phyloP scores from a whole-genome alignment of 768 basidiomycete genomes.

The Russula abietina region DNA sequence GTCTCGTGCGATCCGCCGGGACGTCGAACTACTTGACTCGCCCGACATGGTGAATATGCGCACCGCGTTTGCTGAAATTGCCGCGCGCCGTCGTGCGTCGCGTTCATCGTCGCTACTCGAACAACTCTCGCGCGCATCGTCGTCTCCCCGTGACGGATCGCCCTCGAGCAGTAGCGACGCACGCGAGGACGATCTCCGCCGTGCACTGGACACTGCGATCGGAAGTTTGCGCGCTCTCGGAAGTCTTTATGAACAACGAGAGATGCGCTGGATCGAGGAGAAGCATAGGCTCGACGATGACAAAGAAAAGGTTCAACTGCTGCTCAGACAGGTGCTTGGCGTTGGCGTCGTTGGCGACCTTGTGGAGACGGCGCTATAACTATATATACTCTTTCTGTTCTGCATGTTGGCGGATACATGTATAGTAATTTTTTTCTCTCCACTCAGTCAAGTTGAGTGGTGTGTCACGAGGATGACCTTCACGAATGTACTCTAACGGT shows the following conservation, averaged over 20 bases:
- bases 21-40: conserved; percentile 41
- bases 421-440: no score
- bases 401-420: neutral
- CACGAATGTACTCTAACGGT: no score
- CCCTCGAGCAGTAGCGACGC: conserved; percentile 44
- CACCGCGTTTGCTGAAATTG: conserved; percentile 52
- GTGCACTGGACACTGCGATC: no score
- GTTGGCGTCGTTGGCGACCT: conserved; percentile 17
- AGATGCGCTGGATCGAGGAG: conserved; percentile 65
- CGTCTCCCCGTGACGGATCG: conserved; percentile 48
- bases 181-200: conserved; percentile 56
- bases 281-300: conserved; percentile 61
- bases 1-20: conserved; percentile 64
- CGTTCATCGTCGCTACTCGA: conserved; percentile 47
- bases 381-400: neutral
- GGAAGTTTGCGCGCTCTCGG: conserved; percentile 60
- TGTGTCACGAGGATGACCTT: no score
- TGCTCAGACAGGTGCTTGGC: conserved; percentile 58
- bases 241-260: conserved; percentile 61
- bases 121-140: conserved; percentile 36
- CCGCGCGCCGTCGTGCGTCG: conserved; percentile 46
- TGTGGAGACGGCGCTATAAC: conserved; percentile 10
- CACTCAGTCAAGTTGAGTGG: no score
- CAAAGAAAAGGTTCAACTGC: conserved; percentile 56
- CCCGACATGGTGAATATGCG: conserved; percentile 49